phyloP scores from a whole-genome alignment of 2,329 filamentous ascomycete genomes.

The Epichloe hybrida region DNA sequence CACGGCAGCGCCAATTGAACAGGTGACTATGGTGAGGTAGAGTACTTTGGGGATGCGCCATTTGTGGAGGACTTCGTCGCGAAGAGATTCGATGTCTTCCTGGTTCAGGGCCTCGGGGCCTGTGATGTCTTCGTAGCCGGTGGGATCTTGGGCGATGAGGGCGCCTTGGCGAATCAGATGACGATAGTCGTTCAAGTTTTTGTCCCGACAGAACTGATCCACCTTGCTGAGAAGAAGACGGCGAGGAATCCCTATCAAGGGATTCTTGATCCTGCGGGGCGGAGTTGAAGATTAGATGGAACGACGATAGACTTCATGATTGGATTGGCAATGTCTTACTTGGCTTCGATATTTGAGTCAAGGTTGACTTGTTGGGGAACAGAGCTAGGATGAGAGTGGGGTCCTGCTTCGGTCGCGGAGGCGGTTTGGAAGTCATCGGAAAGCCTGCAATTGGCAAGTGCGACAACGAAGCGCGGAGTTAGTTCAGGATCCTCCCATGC shows the following conservation, averaged over 20 bases:
- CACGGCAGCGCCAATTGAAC: slow-evolving; percentile 55
- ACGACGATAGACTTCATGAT: background rate
- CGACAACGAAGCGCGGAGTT: background rate
- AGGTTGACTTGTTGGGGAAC: slow-evolving; percentile 26
- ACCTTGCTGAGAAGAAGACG: slow-evolving; percentile 39
- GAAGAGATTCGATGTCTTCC: slow-evolving; percentile 44
- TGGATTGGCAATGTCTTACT: slow-evolving; percentile 18
- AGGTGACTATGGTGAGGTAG: slow-evolving; percentile 53
- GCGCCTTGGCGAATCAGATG: slow-evolving; percentile 53
- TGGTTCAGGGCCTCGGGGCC: slow-evolving; percentile 44
- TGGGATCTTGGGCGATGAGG: slow-evolving; percentile 58
- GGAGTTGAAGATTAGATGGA: slow-evolving; percentile 2
- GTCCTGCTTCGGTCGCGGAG: slow-evolving; percentile 24
- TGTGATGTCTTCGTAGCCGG: slow-evolving; percentile 43
- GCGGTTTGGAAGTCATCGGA: slow-evolving; percentile 16
- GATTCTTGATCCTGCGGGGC: slow-evolving; percentile 28
- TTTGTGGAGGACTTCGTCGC: slow-evolving; percentile 51
- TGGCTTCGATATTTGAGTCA: slow-evolving; percentile 32
- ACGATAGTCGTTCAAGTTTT: slow-evolving; percentile 44
- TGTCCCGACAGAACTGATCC: slow-evolving; percentile 45
- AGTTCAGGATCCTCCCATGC: background rate
- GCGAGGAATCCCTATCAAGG: slow-evolving; percentile 38
- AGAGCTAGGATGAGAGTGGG: slow-evolving; percentile 14
- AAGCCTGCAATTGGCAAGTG: slow-evolving; percentile 10
- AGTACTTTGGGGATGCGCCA: slow-evolving; percentile 51